Percentiles rank a stretch among this genome's conserved stretches.
phyloP scores from a whole-genome alignment of 75 land plant genomes.

The Selaginella tamariscina region DNA sequence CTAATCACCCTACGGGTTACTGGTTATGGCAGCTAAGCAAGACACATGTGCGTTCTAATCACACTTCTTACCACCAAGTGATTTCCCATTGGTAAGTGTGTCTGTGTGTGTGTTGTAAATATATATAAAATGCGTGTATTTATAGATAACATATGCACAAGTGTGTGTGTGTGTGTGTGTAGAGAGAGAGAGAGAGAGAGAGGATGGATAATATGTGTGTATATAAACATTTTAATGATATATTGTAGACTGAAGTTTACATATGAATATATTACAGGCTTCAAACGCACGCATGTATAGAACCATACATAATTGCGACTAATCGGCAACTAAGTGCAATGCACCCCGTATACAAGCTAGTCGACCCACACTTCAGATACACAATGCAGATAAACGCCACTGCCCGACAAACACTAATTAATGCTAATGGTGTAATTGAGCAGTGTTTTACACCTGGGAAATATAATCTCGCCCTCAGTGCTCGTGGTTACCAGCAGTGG shows the following conservation, averaged over 20 bases:
- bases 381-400: constrained; percentile 74
- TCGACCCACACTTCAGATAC: constrained; percentile 77
- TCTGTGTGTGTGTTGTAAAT: no score
- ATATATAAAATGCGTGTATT: no score
- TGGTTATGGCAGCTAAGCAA: constrained; percentile 69
- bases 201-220: no score
- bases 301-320: constrained; percentile 69
- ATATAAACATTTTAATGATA: no score
- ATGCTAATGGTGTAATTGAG: constrained; percentile 73
- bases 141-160: no score
- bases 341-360: constrained; percentile 71
- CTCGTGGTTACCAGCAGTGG: constrained; percentile 50
- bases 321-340: constrained; percentile 69
- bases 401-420: constrained; percentile 66
- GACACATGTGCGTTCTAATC: constrained; percentile 61
- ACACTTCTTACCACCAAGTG: constrained; percentile 71
- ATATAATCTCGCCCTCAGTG: constrained; percentile 52
- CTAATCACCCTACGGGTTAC: constrained; percentile 26
- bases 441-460: constrained; percentile 70
- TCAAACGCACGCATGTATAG: constrained; percentile 63
- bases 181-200: no score
- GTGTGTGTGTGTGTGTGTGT: no score
- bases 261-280: constrained; percentile 29
- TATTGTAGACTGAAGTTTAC: constrained; percentile 18
- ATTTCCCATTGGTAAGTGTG: constrained; percentile 77